Evolutionary conservation across 2,329 filamentous ascomycete genomes (phyloP).

Genomic region (Colletotrichum destructivum): DNA sequence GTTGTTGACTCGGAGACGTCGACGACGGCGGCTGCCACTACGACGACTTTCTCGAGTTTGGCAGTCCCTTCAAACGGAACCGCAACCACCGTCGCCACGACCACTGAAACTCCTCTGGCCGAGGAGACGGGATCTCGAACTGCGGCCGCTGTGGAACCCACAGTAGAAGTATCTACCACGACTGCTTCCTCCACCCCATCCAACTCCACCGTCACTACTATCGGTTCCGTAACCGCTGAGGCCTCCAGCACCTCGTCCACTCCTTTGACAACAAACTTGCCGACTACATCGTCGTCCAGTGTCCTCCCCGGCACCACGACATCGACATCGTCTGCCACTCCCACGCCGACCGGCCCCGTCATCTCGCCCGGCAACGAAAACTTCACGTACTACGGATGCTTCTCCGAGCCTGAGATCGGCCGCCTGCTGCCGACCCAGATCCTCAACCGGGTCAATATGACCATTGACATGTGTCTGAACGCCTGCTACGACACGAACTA

Average conservation of each 20-base stretch:
- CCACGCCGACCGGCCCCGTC: conserved; percentile 47
- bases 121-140: background rate
- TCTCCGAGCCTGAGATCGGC: conserved; percentile 52
- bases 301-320: conserved; percentile 1
- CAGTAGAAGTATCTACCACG: background rate
- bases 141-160: background rate
- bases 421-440: conserved; percentile 51
- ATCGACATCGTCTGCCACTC: conserved; percentile 27
- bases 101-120: background rate
- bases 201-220: conserved; percentile 17
- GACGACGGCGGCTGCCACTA: background rate
- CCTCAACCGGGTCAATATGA: conserved; percentile 48
- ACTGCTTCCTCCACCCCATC: background rate
- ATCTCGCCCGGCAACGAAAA: conserved; percentile 53
- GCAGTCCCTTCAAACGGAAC: conserved; percentile 4
- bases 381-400: conserved; percentile 56
- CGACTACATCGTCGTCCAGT: background rate
- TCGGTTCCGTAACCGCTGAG: conserved; percentile 4
- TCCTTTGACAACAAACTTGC: background rate
- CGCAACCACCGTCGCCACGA: background rate
- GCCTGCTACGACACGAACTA: conserved; percentile 42
- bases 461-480: conserved; percentile 42
- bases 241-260: background rate
- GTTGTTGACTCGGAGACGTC: background rate
- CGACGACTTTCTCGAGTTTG: conserved; percentile 2